Conservation (phyloP, 2,329 filamentous ascomycete species). For the Talaromyces amestolkiae region DNA sequence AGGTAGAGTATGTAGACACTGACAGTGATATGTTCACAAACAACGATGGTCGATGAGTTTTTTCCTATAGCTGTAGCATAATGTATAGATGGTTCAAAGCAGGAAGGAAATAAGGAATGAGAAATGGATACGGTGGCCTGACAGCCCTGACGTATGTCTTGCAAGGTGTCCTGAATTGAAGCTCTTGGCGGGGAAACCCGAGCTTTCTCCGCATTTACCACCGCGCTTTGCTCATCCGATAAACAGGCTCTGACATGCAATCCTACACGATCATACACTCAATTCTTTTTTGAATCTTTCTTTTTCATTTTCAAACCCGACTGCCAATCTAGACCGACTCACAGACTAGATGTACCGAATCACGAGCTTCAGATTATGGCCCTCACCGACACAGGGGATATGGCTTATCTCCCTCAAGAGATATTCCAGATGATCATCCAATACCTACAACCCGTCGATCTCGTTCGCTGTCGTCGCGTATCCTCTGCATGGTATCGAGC, state of each 20-base stretch:
- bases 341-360: conserved; percentile 14
- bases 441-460: conserved; percentile 51
- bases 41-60: background rate
- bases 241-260: background rate
- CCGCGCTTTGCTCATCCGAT: conserved; percentile 10
- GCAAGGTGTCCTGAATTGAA: conserved; percentile 41
- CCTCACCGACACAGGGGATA: conserved; percentile 21
- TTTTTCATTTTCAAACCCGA: background rate
- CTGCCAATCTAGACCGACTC: background rate
- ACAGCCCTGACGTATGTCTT: background rate
- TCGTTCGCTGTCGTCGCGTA: conserved; percentile 53
- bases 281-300: background rate
- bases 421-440: conserved; percentile 56
- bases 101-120: background rate
- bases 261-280: background rate
- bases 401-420: conserved; percentile 53
- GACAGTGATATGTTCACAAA: conserved; percentile 10
- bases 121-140: conserved; percentile 4
- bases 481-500: conserved; percentile 50
- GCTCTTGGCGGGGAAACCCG: conserved; percentile 17
- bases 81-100: background rate
- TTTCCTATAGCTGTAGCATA: background rate
- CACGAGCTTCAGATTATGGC: conserved; percentile 14
- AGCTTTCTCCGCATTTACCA: conserved; percentile 13
- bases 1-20: conserved; percentile 18